Percentiles rank a stretch among this genome's conserved stretches.
Conservation (phyloP, 306 rosid species). For the Ceratonia siliqua region DNA sequence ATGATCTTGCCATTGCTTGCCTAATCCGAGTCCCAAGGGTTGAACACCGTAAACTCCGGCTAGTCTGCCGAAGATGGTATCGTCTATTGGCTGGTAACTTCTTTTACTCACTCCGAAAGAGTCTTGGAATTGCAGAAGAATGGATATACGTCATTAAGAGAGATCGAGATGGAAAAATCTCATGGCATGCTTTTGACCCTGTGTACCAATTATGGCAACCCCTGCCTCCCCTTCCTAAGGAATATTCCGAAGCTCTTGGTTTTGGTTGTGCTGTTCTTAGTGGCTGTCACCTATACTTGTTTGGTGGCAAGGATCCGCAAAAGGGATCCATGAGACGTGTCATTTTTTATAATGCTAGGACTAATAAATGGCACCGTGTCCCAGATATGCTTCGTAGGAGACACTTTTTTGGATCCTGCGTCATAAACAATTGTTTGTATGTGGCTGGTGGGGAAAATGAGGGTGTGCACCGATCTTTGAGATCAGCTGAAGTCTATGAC, state of each 20-base stretch:
- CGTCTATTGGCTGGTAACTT: constrained; percentile 82
- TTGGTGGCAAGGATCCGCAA: constrained; percentile 82
- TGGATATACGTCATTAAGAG: constrained; percentile 84
- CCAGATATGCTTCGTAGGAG: constrained; percentile 92
- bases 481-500: constrained; percentile 85
- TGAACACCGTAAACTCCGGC: constrained; percentile 78
- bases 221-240: constrained; percentile 87
- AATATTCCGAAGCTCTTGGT: constrained; percentile 88
- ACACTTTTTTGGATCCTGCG: constrained; percentile 81
- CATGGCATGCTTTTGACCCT: constrained; percentile 95
- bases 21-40: constrained; percentile 77
- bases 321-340: constrained; percentile 91
- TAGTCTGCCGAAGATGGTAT: constrained; percentile 86
- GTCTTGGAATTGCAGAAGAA: constrained; percentile 74
- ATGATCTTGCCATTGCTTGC: constrained; percentile 91
- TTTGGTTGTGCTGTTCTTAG: constrained; percentile 92
- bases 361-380: constrained; percentile 93
- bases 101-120: constrained; percentile 78
- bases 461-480: constrained; percentile 69
- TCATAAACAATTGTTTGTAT: constrained; percentile 81
- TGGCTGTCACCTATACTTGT: constrained; percentile 83
- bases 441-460: constrained; percentile 91
- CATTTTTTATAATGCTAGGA: constrained; percentile 76
- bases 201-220: constrained; percentile 85
- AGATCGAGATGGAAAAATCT: constrained; percentile 81